phyloP scores from a whole-genome alignment of 1,139 yeast species.

The Yamadazyma dendronema region DNA sequence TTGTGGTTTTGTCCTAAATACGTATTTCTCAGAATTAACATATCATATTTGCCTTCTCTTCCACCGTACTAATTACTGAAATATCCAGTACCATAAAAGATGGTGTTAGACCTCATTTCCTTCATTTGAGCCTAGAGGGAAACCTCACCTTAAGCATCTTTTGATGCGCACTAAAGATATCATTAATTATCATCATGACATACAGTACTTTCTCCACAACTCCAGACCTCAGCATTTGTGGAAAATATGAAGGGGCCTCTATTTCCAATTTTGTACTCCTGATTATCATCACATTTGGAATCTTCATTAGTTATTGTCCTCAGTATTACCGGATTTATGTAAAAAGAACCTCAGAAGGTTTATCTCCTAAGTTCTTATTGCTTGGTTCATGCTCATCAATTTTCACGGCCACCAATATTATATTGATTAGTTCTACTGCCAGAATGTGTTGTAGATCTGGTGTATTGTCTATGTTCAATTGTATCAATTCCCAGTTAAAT shows the following conservation, averaged over 20 bases:
- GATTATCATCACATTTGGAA: slow-evolving; percentile 59
- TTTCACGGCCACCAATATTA: slow-evolving; percentile 66
- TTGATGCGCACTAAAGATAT: background rate
- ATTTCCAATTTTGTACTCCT: slow-evolving; percentile 48
- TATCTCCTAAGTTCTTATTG: slow-evolving; percentile 70
- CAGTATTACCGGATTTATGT: slow-evolving; percentile 64
- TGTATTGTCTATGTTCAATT: slow-evolving; percentile 50
- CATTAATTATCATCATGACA: no score
- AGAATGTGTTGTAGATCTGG: slow-evolving; percentile 49
- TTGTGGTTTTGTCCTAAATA: no score
- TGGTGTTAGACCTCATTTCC: no score
- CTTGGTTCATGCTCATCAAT: slow-evolving; percentile 74
- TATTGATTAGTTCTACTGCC: slow-evolving; percentile 57
- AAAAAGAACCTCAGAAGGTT: slow-evolving; percentile 72
- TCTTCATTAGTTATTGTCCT: slow-evolving; percentile 72
- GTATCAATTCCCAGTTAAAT: slow-evolving; percentile 68
- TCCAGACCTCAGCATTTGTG: slow-evolving; percentile 25
- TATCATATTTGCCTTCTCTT: no score
- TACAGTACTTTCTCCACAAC: background rate
- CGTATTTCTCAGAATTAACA: no score
- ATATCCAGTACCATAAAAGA: no score
- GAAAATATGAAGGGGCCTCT: slow-evolving; percentile 47
- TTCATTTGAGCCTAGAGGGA: no score
- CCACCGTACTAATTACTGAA: no score
- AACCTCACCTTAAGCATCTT: no score